These are phyloP conservation scores for Coemansia sp. DNA, from an alignment of 192 early-diverging fungal species.

Conservation along the genomic window DNA sequence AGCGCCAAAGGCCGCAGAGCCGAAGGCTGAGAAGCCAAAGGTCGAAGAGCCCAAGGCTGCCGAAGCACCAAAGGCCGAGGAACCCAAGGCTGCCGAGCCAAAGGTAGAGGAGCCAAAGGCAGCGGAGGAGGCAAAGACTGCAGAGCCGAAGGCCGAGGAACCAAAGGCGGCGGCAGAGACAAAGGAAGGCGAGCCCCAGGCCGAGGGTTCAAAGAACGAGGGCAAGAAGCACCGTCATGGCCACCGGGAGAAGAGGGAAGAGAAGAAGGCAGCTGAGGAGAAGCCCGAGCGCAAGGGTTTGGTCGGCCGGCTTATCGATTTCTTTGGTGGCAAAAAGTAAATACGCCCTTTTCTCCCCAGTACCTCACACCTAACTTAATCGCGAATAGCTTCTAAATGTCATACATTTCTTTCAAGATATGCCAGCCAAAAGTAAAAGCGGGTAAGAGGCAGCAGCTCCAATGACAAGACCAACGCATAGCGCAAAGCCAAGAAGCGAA, in stretches of 20 bases:
- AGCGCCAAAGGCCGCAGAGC: constrained; percentile 13
- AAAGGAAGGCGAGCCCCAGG: constrained; percentile 6
- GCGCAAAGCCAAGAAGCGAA: constrained; percentile 66
- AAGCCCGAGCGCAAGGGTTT: constrained; percentile 49
- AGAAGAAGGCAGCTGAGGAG: constrained; percentile 27
- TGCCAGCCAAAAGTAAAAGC: constrained; percentile 33
- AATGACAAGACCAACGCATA: constrained; percentile 63
- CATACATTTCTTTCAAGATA: constrained; percentile 17
- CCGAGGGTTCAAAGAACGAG: constrained; percentile 7
- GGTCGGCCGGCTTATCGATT: constrained; percentile 49
- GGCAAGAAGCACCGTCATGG: constrained; percentile 39
- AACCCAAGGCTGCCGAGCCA: constrained; percentile 6
- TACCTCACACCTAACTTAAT: not conserved
- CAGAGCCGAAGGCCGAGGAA: constrained; percentile 1
- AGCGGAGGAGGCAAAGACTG: constrained; percentile 3
- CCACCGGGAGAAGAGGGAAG: constrained; percentile 29
- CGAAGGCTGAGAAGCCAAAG: constrained; percentile 2
- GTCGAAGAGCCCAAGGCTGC: constrained; percentile 6
- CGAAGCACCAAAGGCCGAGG: constrained; percentile 5
- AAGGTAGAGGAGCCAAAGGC: constrained; percentile 22
- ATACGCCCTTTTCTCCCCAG: not conserved
- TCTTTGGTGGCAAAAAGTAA: constrained; percentile 50
- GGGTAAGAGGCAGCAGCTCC: constrained; percentile 59
- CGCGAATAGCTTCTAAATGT: not conserved
- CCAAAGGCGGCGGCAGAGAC: not conserved